Base-by-base conservation (phyloP, 108 stramenopile genomes). In the Fistulifera pelliculosa region DNA sequence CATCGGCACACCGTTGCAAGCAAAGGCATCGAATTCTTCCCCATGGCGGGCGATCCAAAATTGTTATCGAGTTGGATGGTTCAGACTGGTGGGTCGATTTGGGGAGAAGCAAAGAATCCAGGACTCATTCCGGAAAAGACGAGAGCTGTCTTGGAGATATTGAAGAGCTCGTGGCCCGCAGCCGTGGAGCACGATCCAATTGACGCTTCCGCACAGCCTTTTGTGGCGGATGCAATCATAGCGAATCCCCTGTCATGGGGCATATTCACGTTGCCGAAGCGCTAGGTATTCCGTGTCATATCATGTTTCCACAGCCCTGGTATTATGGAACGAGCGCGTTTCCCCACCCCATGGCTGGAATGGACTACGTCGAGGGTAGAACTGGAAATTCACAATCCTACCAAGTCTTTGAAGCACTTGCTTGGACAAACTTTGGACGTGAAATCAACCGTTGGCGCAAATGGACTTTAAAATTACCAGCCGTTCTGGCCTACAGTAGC, bases 301-400 rank as follows among this genome's bases (percentile, higher is more conserved):
- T 92, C 25, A 85, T 90, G 83, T 90, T 92, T 55, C 83, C 79
- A 0, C 90, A 92, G 53, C 90, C 90, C 3, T 92, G 90, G 90
- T 65, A 78, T 85, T 69, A 69, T 54, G 62, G 62, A 10, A 92
- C 90, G 13, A 67, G 71, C 27, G 62, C 52, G 14, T 92, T 81
- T 65, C 85, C 90, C 10, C 90, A 92, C 66, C 88, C 88, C 7
- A 71, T 85, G 57, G 52, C 68, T 18, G 74, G 85, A 2, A 41
- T 85, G 58, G 35, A 42, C 1, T 85, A 84, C 47, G 47, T 49
- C 0, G 38, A 51, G 11, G 39, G 61, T 27, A 22, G 58, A 12
- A 39, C 50, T 5, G 26, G 7, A 2, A 74, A 74, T 47, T 52
- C 19, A 38, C 55, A 66, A 42, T 73, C 71, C 0, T 79, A 83